Evolutionary conservation across 2,329 filamentous ascomycete genomes (phyloP), one percentile per base, ranked within the genome.

Genomic region (Tolypocladium tropicale): DNA sequence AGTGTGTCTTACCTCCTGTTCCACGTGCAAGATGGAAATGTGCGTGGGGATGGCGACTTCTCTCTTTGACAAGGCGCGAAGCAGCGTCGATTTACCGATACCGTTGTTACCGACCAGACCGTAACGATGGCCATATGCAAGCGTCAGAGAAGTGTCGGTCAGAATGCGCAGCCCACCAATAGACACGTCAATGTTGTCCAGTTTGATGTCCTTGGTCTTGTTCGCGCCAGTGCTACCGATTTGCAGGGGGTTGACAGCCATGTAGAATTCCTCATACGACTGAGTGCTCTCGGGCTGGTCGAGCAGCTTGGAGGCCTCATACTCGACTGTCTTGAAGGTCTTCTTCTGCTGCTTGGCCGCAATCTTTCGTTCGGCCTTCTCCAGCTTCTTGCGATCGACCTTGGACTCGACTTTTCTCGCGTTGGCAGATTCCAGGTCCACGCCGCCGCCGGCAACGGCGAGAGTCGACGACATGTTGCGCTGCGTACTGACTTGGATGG

Each of bases 181-280:
- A 48, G 90, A 88, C 55, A 99, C 89, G 72, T 99, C 94, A 68
- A 96, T 90, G 65, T 89, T 91, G 73, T 99, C 94, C 63, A 99
- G 78, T 77, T 97, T 99, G 79, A 99, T 92, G 70, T 99, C 94
- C 79, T 99, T 99, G 73, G 92, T 96, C 85, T 97, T 99, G 63
- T 84, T 82, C 58, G 88, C 76, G 34, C 85, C 81, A 56, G 82
- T 72, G 62, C 79, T 76, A 55, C 91, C 93, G 58, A 97, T 67
- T 70, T 97, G 93, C 60, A 99, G 81, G 59, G 94, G 94, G 72
- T 99, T 99, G 77, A 99, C 94, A 55, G 90, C 88, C 94, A 99
- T 97, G 82, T 95, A 99, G 76, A 99, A 97, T 71, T 99, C 94
- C 74, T 99, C 94, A 70, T 99, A 99, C 43, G 90, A 95, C 78